Evolutionary conservation across 106 monocot genomes (phyloP), one percentile per base, ranked within the genome.

Genomic region (Apostasia shenzhenica): DNA sequence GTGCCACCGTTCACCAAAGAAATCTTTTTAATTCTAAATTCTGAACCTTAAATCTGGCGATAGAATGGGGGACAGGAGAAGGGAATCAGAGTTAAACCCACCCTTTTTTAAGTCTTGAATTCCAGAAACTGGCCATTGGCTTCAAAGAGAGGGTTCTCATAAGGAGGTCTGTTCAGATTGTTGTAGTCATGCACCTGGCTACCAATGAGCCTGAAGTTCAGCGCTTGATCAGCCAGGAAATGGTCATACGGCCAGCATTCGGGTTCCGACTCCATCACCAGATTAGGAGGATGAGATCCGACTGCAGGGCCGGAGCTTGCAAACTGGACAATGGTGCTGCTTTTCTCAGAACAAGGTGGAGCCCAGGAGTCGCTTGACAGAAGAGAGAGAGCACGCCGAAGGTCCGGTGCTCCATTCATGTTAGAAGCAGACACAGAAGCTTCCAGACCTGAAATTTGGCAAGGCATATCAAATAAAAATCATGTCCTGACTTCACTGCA

Each of bases 311-410:
- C 67, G n/a, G 62, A 6, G 48, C 74, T 67, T 41, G 60, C 67
- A 50, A 83, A 59, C 1, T 75, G 84, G 48, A 80, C 54, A 47
- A 78, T 57, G 45, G 77, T 75, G 67, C 75, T 63, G 6, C 72
- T 47, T 14, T 72, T 61, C 53, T 47, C 74, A 59, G 82, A 63
- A 45, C 75, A 72, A 8, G 75, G 37, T 50, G 85, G 75, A 59
- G 70, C 75, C 81, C 83, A 84, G 45, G 80, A 54, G 65, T 80
- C 71, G 65, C 63, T 72, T 91, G 91, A 91, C 91, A 91, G 91
- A 87, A 91, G 91, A 91, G 91, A 91, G 91, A 91, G 91, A 87
- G 91, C 91, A 87, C 84, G 82, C 72, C 72, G 81, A 82, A 91
- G 76, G 75, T 86, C 91, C 74, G 83, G 91, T 78, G 83, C 86